These are phyloP conservation scores for Eimeria necatrix DNA, from an alignment of 169 alveolate species.

Conservation along the genomic window DNA sequence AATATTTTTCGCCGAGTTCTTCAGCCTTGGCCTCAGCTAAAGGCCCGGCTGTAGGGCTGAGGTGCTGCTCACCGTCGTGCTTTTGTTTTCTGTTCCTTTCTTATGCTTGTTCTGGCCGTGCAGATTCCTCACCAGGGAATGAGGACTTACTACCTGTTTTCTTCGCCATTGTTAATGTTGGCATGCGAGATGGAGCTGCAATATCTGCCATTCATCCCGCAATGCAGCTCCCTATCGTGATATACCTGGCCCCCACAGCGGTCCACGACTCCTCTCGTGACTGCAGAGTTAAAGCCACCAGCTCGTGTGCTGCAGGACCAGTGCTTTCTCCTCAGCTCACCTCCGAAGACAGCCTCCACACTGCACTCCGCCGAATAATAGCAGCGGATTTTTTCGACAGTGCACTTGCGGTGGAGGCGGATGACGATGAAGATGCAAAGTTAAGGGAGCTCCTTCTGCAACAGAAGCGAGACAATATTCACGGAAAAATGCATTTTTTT, in stretches of 20 bases:
- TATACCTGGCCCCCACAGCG: constrained; percentile 60
- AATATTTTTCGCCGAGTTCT: not conserved
- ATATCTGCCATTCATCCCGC: constrained; percentile 70
- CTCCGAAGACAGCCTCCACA: not conserved
- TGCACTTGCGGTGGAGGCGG: constrained; percentile 8
- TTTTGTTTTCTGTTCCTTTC: not conserved
- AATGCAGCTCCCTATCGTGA: constrained; percentile 54
- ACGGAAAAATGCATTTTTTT: constrained; percentile 51
- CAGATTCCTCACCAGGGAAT: constrained; percentile 47
- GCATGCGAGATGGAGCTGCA: constrained; percentile 67
- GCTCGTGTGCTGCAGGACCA: not conserved
- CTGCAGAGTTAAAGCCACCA: not conserved
- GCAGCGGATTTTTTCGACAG: constrained; percentile 48
- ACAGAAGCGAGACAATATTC: constrained; percentile 22
- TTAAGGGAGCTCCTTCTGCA: not conserved
- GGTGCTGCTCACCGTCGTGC: not conserved
- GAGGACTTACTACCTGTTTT: constrained; percentile 47
- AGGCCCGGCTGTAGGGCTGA: not conserved
- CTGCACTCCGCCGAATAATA: constrained; percentile 15
- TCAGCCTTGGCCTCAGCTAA: not conserved
- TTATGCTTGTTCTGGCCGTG: not conserved
- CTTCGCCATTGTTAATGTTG: constrained; percentile 57
- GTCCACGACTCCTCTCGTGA: not conserved
- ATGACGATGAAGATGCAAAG: constrained; percentile 23
- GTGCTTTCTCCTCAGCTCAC: too few relatives aligned